Evolutionary conservation across 495 filamentous ascomycete genomes (phyloP), one percentile per base, ranked within the genome.

Genomic region (Trichocladium antarcticum): DNA sequence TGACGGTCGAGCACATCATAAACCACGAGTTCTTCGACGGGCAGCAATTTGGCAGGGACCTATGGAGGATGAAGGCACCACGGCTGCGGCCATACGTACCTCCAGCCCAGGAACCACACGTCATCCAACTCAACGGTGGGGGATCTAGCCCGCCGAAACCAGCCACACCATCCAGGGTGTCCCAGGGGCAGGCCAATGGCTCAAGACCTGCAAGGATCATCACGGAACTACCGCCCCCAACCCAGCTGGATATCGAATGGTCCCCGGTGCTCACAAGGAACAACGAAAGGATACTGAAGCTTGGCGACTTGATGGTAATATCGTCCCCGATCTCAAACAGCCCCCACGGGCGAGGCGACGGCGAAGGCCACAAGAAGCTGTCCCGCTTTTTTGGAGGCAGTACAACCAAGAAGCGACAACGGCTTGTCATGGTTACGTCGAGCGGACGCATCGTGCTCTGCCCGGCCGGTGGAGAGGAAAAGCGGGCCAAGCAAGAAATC

Each of bases 171-270:
- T 62, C 68, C 46, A 61, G 73, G 42, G 42, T 36, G 7, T 4
- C 6, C 1, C 72, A 68, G 48, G 56, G 44, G 42, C 65, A 55
- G 58, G 63, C 63, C 24, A 61, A 72, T 21, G 74, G 67, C 42
- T 70, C 79, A 37, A 74, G 78, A 20, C 81, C 87, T 17, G 82
- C 89, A 10, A 76, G 89, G 50, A 79, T 96, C 35, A 92, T 97
- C 48, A 97, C 93, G 1, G 93, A 99, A 62, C 73, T 99, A 21
- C 89, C 93, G 1, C 89, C 93, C 27, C 93, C 93, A 9, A 94
- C 84, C 48, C 93, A 99, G 63, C 73, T 99, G 14, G 93, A 99
- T 65, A 95, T 99, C 49, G 93, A 97, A 67, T 99, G 93, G 93
- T 96, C 90, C 1, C 93, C 93, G 8, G 93, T 99, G 3, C 68